A percentile compares a stretch with the other conserved stretches of the same genome.
These are phyloP conservation scores for Dalbergia cochinchinensis DNA, from an alignment of 306 rosid species.

Conservation along the genomic window DNA sequence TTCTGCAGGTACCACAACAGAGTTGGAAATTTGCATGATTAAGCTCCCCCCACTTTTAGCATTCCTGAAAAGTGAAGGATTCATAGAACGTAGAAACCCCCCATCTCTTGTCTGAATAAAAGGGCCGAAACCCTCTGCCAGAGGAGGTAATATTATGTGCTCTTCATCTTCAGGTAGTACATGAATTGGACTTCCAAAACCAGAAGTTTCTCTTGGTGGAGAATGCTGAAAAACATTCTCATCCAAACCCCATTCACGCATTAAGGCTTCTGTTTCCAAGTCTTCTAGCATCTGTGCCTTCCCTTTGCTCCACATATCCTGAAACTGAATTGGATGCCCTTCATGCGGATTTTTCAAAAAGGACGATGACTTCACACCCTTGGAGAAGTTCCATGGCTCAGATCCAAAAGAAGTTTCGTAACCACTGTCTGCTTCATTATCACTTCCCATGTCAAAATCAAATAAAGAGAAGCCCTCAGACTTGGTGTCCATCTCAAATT, in stretches of 20 bases:
- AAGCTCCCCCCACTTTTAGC: conserved; percentile 71
- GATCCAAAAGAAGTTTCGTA: conserved; percentile 45
- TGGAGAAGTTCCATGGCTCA: conserved; percentile 52
- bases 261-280: conserved; percentile 85
- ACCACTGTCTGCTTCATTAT: conserved; percentile 49
- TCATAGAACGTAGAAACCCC: conserved; percentile 85
- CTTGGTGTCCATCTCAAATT: conserved; percentile 78
- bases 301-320: conserved; percentile 55
- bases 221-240: conserved; percentile 86
- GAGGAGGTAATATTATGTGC: conserved; percentile 71
- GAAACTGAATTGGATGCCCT: conserved; percentile 55
- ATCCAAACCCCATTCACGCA: conserved; percentile 86
- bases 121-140: conserved; percentile 85
- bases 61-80: conserved; percentile 73
- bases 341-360: conserved; percentile 58
- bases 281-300: conserved; percentile 80
- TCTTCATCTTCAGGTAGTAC: conserved; percentile 64
- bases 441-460: conserved; percentile 56
- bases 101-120: conserved; percentile 83
- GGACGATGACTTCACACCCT: conserved; percentile 54
- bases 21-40: conserved; percentile 91
- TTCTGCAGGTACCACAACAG: conserved; percentile 91
- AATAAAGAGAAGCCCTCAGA: conserved; percentile 78
- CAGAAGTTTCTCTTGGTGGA: conserved; percentile 63
- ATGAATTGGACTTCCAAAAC: conserved; percentile 77